phyloP scores from a whole-genome alignment of 2,329 filamentous ascomycete species.

The Penicillium paneum region DNA sequence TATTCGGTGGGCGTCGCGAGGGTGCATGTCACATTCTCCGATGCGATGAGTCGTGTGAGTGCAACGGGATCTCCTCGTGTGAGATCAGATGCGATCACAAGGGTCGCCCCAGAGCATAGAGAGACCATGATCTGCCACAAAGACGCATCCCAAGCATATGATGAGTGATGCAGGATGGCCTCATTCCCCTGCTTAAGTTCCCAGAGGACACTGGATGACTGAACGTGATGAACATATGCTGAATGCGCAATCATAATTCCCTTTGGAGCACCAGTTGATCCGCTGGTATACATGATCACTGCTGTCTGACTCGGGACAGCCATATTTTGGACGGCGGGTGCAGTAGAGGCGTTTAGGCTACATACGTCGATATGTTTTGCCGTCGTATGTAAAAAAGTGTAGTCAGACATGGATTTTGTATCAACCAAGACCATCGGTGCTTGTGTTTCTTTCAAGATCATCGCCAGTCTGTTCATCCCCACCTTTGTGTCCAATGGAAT shows the following conservation, averaged over 20 bases:
- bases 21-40: conserved; percentile 18
- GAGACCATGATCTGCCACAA: conserved; percentile 21
- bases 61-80: conserved; percentile 18
- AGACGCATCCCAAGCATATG: conserved; percentile 24
- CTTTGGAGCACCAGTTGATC: conserved; percentile 21
- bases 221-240: conserved; percentile 14
- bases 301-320: conserved; percentile 7
- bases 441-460: conserved; percentile 18
- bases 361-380: conserved; percentile 6
- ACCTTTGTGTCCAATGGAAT: conserved; percentile 34
- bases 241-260: conserved; percentile 15
- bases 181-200: conserved; percentile 10
- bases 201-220: conserved; percentile 8
- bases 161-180: conserved; percentile 24
- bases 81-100: conserved; percentile 14
- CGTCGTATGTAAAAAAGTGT: not conserved
- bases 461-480: conserved; percentile 22
- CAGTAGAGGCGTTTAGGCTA: not conserved
- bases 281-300: conserved; percentile 22
- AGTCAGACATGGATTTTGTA: conserved; percentile 4
- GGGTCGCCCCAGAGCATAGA: conserved; percentile 17
- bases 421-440: conserved; percentile 11
- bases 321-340: not conserved
- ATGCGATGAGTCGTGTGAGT: conserved; percentile 15
- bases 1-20: conserved; percentile 23